A percentile compares a stretch with the other conserved stretches of the same genome.
phyloP scores from a whole-genome alignment of 2,329 filamentous ascomycete species.

The Colletotrichum horii region DNA sequence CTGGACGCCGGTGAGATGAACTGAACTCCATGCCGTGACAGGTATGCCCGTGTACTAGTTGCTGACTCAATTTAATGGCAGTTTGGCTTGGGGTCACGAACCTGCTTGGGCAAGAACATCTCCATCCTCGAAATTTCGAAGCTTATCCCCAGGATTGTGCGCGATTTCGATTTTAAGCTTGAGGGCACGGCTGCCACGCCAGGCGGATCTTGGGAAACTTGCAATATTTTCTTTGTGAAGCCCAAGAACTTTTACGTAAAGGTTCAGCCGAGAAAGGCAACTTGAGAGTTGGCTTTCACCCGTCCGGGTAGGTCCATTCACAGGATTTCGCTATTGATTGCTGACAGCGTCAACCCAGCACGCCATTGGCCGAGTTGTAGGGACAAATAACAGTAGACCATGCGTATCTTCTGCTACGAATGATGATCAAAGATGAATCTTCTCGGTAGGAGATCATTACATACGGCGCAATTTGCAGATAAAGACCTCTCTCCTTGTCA shows the following conservation, averaged over 20 bases:
- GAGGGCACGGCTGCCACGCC: background rate
- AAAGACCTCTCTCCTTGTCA: too few relatives aligned
- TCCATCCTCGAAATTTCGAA: conserved; percentile 49
- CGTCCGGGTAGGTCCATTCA: too few relatives aligned
- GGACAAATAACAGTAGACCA: too few relatives aligned
- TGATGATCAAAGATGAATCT: too few relatives aligned
- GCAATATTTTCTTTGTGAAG: conserved; percentile 48
- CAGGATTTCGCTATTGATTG: too few relatives aligned
- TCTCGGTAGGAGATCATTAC: too few relatives aligned
- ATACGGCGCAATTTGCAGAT: too few relatives aligned
- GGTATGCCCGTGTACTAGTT: too few relatives aligned
- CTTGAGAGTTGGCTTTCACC: background rate
- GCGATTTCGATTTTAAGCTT: conserved; percentile 37
- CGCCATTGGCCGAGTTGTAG: too few relatives aligned
- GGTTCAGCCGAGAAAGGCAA: background rate
- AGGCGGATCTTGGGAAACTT: conserved; percentile 33
- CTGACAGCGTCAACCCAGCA: too few relatives aligned
- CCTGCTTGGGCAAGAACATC: conserved; percentile 49
- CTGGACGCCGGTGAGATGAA: background rate
- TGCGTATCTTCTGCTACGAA: too few relatives aligned
- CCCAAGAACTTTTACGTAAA: conserved; percentile 42
- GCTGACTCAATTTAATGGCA: conserved; percentile 26
- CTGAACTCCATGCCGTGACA: too few relatives aligned
- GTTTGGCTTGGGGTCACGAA: conserved; percentile 46
- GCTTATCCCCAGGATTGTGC: conserved; percentile 41